Evolutionary conservation across 2,329 filamentous ascomycete species (phyloP).

Genomic region (Cordyceps fumosorosea): DNA sequence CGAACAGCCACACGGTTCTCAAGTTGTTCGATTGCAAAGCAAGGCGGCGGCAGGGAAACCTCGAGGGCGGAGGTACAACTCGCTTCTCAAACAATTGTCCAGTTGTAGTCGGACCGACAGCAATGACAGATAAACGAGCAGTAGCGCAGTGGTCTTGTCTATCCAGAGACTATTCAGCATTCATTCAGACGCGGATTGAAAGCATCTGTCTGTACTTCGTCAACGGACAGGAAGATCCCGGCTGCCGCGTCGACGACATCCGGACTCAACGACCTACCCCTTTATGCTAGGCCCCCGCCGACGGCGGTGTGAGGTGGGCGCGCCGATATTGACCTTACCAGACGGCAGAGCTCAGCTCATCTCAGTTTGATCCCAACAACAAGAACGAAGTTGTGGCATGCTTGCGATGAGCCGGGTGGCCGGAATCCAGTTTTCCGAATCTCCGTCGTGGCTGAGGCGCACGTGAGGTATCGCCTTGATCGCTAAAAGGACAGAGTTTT

Average conservation of each 20-base stretch:
- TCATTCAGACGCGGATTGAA: too few relatives aligned
- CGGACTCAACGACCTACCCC: not conserved
- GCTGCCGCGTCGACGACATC: slow-evolving; percentile 5
- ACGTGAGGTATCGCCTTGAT: not conserved
- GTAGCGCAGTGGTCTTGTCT: too few relatives aligned
- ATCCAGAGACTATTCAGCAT: too few relatives aligned
- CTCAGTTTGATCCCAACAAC: not conserved
- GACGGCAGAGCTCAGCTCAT: not conserved
- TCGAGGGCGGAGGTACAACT: too few relatives aligned
- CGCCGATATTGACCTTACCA: not conserved
- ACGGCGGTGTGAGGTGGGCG: not conserved
- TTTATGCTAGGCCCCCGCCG: not conserved
- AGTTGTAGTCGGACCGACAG: too few relatives aligned
- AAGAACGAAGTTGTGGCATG: not conserved
- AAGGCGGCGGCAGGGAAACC: too few relatives aligned
- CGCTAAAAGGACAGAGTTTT: not conserved
- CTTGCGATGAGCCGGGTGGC: not conserved
- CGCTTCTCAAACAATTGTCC: too few relatives aligned
- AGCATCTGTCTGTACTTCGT: not conserved
- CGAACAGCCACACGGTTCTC: too few relatives aligned
- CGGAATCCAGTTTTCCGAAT: not conserved
- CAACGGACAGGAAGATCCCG: not conserved
- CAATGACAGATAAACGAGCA: too few relatives aligned
- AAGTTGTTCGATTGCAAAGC: too few relatives aligned
- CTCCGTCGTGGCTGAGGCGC: not conserved